These are phyloP conservation scores for Barnettozyma sucrosica DNA, from an alignment of 805 yeast genomes.

Conservation along the genomic window DNA sequence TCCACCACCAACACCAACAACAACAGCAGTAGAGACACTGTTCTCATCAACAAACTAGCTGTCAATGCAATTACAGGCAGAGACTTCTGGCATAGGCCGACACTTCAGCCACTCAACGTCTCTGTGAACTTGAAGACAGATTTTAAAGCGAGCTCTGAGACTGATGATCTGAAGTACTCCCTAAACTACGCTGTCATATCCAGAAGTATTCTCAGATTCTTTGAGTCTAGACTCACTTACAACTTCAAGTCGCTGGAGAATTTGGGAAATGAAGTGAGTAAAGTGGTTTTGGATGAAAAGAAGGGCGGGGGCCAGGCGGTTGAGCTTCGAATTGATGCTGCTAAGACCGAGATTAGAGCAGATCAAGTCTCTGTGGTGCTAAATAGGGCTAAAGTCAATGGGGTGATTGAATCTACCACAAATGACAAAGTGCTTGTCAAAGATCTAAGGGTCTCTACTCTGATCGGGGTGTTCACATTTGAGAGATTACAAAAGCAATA, in stretches of 20 bases:
- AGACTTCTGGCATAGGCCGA: conserved; percentile 68
- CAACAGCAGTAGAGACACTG: no score
- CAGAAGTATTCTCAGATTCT: conserved; percentile 49
- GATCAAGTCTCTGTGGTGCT: conserved; percentile 39
- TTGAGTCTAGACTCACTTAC: conserved; percentile 35
- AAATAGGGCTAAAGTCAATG: conserved; percentile 26
- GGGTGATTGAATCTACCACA: conserved; percentile 10
- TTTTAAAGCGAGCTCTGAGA: conserved; percentile 65
- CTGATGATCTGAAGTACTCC: conserved; percentile 77
- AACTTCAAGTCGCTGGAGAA: conserved; percentile 32
- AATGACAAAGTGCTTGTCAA: conserved; percentile 34
- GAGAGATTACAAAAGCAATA: conserved; percentile 81
- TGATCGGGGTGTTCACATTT: conserved; percentile 92
- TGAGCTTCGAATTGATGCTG: conserved; percentile 35
- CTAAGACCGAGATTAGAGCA: conserved; percentile 57
- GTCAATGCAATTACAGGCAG: conserved; percentile 62
- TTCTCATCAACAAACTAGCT: conserved; percentile 38
- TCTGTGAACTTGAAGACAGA: conserved; percentile 59
- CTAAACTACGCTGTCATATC: conserved; percentile 86
- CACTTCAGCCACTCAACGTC: conserved; percentile 59
- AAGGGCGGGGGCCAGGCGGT: conserved; percentile 44
- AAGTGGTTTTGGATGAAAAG: conserved; percentile 37
- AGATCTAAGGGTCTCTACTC: conserved; percentile 54
- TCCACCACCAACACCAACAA: conserved; percentile 2
- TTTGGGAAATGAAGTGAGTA: conserved; percentile 42